Conservation (phyloP, 225 moss, liverwort and hornwort species). For the Sphagnum contortum region DNA sequence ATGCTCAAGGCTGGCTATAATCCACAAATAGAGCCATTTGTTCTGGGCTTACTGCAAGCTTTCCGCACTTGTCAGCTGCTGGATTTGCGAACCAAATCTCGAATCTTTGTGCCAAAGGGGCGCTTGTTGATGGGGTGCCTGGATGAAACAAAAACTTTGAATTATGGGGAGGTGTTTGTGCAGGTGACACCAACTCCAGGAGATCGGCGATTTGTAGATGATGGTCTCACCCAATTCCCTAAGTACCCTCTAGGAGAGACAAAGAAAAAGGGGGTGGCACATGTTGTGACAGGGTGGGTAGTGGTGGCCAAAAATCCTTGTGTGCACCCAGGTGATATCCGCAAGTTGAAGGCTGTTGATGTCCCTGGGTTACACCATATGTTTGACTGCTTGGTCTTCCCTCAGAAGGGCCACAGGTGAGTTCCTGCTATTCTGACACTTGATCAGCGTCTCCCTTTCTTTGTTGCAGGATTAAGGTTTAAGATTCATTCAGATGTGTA, state of each 20-base stretch:
- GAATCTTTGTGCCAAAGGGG: constrained; percentile 64
- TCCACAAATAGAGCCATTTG: constrained; percentile 47
- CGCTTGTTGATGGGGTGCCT: constrained; percentile 77
- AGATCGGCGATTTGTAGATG: constrained; percentile 14
- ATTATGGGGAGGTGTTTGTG: constrained; percentile 74
- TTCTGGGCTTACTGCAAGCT: constrained; percentile 60
- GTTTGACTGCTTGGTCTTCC: constrained; percentile 90
- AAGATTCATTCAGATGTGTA: too few species aligned
- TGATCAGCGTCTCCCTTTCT: too few species aligned
- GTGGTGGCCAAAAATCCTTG: constrained; percentile 88
- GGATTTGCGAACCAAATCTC: constrained; percentile 56
- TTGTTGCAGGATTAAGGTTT: too few species aligned
- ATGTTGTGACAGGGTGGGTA: constrained; percentile 59
- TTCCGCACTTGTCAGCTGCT: constrained; percentile 54
- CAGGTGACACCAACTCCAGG: constrained; percentile 52
- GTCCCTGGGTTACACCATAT: constrained; percentile 65
- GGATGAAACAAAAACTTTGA: constrained; percentile 63
- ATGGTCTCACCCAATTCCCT: constrained; percentile 32
- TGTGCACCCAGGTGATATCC: constrained; percentile 84
- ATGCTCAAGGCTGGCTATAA: constrained; percentile 57
- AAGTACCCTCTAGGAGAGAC: constrained; percentile 10
- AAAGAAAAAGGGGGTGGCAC: constrained; percentile 10
- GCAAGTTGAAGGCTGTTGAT: constrained; percentile 63
- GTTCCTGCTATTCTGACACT: not conserved
- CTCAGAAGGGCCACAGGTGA: constrained; percentile 74